Evolutionary conservation across 2,329 filamentous ascomycete species (phyloP), one percentile per base, ranked within the genome.

Genomic region (Ascochyta viciae-villosae): DNA sequence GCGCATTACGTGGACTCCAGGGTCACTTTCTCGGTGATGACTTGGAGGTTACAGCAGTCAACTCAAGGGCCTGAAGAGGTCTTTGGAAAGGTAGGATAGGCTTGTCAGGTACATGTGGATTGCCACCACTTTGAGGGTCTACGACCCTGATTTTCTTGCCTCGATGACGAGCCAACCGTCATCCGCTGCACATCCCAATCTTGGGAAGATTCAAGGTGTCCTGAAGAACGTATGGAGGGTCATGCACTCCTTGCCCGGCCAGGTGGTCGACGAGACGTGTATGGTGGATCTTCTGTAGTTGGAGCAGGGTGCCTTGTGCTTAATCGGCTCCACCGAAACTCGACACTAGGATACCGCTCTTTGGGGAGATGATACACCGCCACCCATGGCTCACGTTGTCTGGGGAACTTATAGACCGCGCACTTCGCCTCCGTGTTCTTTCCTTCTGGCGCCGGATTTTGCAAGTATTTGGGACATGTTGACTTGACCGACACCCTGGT

Each of bases 261-360:
- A 43, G 39, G 33, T 49, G 33, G 51, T 47, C 31, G 31, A 31
- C 48, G 27, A 51, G 42, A 56, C 53, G 47, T 56, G 53, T 42
- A 41, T 39, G 47, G 46, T 35, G 43, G 48, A 56, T 47, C 47
- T 42, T 26, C 31, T 42, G 38, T 47, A 47, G 6, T 26, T 24
- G 33, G 29, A 42, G 26, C 47, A 45, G 42, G 48, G 33, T 38
- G 42, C 53, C 53, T 42, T 51, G 53, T 51, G 33, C 13, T 33
- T 31, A 48, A 3, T 48, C 38, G 48, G 43, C 22, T 42, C 42
- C 47, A 44, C 53, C 42, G 34, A 43, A 42, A 31, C n/a, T 50
- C 34, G 27, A 47, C 24, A 51, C 53, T 56, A 50, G 53, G 53
- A 56, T 56, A 56, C 53, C 53, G 53, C 53, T 51, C 53, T 56